Evolutionary conservation across 371 early-diverging fungal genomes (phyloP), one percentile per base, ranked within the genome.

Genomic region (Choanephora cucurbitarum): DNA sequence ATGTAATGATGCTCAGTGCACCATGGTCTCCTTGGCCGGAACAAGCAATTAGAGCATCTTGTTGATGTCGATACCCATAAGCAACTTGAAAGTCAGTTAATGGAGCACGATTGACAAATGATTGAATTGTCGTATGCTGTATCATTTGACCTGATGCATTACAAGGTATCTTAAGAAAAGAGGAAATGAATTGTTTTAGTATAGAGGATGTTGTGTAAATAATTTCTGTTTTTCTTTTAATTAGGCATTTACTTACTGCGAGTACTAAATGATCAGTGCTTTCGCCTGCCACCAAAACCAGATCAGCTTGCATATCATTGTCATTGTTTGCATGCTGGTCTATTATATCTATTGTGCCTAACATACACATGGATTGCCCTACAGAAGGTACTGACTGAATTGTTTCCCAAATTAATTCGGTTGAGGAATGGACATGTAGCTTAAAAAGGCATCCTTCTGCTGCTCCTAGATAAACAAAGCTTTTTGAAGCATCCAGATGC

Each of bases 241-340:
- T 10, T 14, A 17, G 11, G 24, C 5, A 17, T 13, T 13, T 33
- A 45, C 53, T 59, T 71, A 77, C 72, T 5, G 67, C 69, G 31
- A 73, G 45, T 0, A 73, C 59, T 49, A 71, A 68, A 46, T 68
- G 67, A 34, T 77, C 66, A 5, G 74, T 67, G 18, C 72, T 58
- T 51, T 77, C 77, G 5, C 77, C 77, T 9, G 68, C 56, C 55
- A 66, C 69, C 0, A 73, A 17, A 17, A 70, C 11, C 18, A 62
- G 41, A 37, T 66, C 55, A 21, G 41, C 45, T 31, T 23, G 28
- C 10, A 64, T 34, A n/a, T 44, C 44, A 13, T 7, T 28, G 3
- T 28, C 28, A 28, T 28, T 28, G 28, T 5, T 28, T 28, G 28
- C 3, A 7, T 28, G 28, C 3, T 28, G 28, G 28, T 28, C 28